Percentiles rank a stretch among this genome's conserved stretches.
Conservation (phyloP, 179 eudicot genomes). For the Beta lomatogona region DNA sequence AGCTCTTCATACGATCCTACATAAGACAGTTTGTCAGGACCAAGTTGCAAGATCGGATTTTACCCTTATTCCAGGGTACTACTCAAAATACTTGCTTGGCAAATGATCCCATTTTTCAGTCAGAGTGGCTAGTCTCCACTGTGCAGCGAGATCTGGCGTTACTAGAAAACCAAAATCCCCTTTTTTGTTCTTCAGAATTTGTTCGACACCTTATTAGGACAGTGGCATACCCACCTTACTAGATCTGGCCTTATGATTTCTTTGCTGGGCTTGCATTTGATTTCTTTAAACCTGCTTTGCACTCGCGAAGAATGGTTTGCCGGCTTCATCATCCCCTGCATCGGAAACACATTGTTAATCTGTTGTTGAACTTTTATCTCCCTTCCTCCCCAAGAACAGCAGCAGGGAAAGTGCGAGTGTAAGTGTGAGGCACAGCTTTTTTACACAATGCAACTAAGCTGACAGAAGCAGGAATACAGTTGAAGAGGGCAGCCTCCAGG, state of each 20-base stretch:
- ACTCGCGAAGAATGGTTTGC: constrained; percentile 15
- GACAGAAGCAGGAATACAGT: constrained; percentile 5
- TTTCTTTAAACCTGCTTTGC: constrained; percentile 19
- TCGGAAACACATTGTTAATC: constrained; percentile 17
- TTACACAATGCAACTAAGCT: constrained; percentile 11
- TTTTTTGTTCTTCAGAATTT: constrained; percentile 13
- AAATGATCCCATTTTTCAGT: constrained; percentile 18
- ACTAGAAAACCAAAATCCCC: constrained; percentile 22
- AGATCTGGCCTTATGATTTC: constrained; percentile 9
- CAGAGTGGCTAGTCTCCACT: constrained; percentile 13
- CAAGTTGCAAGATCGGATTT: constrained; percentile 7
- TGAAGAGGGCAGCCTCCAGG: neutral
- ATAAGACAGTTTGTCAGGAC: neutral
- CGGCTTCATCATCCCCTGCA: constrained; percentile 2
- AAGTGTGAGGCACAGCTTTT: neutral
- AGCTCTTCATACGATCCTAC: constrained; percentile 16
- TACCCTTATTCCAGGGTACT: neutral
- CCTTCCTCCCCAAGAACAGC: constrained; percentile 10
- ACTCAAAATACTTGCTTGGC: neutral
- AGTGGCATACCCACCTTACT: neutral
- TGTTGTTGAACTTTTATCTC: constrained; percentile 18
- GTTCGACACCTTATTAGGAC: constrained; percentile 5
- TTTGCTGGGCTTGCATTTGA: constrained; percentile 16
- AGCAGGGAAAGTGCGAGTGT: neutral
- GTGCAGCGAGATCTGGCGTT: constrained; percentile 17